Evolutionary conservation across 768 basidiomycete genomes (phyloP).

Genomic region (Calocybe gangraenosa): DNA sequence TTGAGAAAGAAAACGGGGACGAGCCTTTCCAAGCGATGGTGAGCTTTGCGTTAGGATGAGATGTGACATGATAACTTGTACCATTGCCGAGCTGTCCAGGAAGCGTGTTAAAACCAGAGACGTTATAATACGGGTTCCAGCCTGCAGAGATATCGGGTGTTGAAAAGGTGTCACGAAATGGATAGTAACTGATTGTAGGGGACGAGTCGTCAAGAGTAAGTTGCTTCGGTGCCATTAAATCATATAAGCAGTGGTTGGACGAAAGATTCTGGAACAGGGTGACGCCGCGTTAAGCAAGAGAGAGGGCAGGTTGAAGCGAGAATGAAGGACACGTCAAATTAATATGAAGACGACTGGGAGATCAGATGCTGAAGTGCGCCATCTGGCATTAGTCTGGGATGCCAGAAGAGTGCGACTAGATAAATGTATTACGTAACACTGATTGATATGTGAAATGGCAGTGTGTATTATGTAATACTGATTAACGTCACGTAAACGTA

Average conservation of each 20-base stretch:
- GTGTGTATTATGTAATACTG: too few relatives aligned
- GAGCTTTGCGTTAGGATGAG: constrained; percentile 51
- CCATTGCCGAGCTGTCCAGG: constrained; percentile 47
- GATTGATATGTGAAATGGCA: too few relatives aligned
- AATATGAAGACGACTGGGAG: not conserved
- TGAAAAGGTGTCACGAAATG: constrained; percentile 53
- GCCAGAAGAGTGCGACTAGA: not conserved
- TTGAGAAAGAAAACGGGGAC: constrained; percentile 9
- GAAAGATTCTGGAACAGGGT: too few relatives aligned
- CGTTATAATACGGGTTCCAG: constrained; percentile 64
- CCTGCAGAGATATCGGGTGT: constrained; percentile 46
- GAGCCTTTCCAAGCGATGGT: constrained; percentile 60
- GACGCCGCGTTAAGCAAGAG: too few relatives aligned
- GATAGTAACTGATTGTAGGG: constrained; percentile 56
- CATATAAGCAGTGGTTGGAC: too few relatives aligned
- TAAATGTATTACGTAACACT: too few relatives aligned
- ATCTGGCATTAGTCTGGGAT: too few relatives aligned
- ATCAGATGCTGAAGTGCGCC: not conserved
- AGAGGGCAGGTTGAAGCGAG: too few relatives aligned
- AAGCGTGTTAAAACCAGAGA: constrained; percentile 41
- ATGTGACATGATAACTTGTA: constrained; percentile 60
- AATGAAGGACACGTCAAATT: too few relatives aligned
- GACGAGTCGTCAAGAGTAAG: constrained; percentile 59
- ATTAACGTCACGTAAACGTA: too few relatives aligned
- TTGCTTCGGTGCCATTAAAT: constrained; percentile 14